A percentile compares a stretch with the other conserved stretches of the same genome.
These are phyloP conservation scores for Pseudocercospora vitis DNA, from an alignment of 2,329 filamentous ascomycete species.

Conservation along the genomic window DNA sequence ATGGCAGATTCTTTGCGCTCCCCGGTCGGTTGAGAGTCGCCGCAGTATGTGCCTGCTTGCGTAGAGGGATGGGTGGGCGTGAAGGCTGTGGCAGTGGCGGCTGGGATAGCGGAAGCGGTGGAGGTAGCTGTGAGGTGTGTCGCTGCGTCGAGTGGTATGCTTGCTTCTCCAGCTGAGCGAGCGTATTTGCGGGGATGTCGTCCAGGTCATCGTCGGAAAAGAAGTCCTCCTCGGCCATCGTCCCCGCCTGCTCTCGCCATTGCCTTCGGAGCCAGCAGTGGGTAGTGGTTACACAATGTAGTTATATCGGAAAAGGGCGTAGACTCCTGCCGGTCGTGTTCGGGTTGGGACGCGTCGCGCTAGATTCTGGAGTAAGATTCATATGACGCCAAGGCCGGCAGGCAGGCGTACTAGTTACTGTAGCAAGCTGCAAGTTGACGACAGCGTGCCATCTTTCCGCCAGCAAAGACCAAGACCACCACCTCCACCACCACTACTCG, in stretches of 20 bases:
- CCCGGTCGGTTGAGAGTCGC: constrained; percentile 26
- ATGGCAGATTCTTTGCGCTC: constrained; percentile 28
- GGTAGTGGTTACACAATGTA: too few relatives aligned
- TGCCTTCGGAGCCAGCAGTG: too few relatives aligned
- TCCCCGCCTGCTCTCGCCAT: constrained; percentile 4
- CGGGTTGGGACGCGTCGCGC: background rate
- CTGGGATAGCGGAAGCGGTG: constrained; percentile 1
- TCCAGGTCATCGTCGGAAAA: constrained; percentile 50
- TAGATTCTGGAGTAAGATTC: background rate
- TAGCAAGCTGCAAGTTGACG: background rate
- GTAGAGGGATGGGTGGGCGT: constrained; percentile 14
- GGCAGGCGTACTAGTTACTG: background rate
- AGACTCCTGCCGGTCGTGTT: background rate
- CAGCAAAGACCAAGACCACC: too few relatives aligned
- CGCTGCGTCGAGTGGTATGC: constrained; percentile 47
- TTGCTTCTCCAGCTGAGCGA: constrained; percentile 47
- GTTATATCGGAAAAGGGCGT: background rate
- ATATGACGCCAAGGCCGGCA: background rate
- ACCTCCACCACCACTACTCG: background rate
- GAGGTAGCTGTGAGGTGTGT: constrained; percentile 6
- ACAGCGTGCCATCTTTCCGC: background rate
- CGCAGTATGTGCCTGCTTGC: constrained; percentile 27
- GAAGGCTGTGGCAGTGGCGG: background rate
- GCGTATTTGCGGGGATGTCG: constrained; percentile 46
- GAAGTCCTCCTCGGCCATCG: constrained; percentile 46